phyloP scores from a whole-genome alignment of 2,329 filamentous ascomycete genomes.

The Cercospora sp. region DNA sequence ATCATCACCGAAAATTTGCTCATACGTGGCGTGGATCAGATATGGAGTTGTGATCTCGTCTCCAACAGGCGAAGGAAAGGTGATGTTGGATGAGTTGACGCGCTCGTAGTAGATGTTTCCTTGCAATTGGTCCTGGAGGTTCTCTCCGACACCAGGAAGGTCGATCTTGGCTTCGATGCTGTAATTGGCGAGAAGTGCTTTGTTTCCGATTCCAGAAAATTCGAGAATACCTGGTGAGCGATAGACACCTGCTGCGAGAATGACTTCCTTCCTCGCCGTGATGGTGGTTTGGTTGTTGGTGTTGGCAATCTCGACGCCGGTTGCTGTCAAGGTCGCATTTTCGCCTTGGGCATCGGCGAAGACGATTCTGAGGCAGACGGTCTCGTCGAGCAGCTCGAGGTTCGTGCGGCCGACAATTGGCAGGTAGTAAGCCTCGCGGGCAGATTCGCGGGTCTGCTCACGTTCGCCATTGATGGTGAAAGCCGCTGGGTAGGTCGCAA shows the following conservation, averaged over 20 bases:
- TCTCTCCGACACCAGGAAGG: slow-evolving; percentile 39
- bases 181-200: slow-evolving; percentile 46
- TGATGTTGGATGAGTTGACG: slow-evolving; percentile 10
- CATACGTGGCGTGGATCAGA: slow-evolving; percentile 16
- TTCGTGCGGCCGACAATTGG: slow-evolving; percentile 45
- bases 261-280: slow-evolving; percentile 24
- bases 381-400: slow-evolving; percentile 46
- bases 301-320: slow-evolving; percentile 44
- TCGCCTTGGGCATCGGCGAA: slow-evolving; percentile 42
- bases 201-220: slow-evolving; percentile 59
- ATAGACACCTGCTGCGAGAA: slow-evolving; percentile 51
- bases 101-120: slow-evolving; percentile 17
- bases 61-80: slow-evolving; percentile 9
- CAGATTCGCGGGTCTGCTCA: slow-evolving; percentile 46
- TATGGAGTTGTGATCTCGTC: slow-evolving; percentile 19
- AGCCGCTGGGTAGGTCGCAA: slow-evolving; percentile 42
- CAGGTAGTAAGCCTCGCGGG: slow-evolving; percentile 51
- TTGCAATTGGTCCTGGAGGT: slow-evolving; percentile 34
- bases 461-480: slow-evolving; percentile 42
- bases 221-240: slow-evolving; percentile 59
- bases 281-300: slow-evolving; percentile 43
- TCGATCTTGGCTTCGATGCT: slow-evolving; percentile 23
- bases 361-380: slow-evolving; percentile 38
- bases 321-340: slow-evolving; percentile 61
- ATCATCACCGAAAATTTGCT: slow-evolving; percentile 20